phyloP scores from a whole-genome alignment of 257 asterid species.

The Eucommia ulmoides region DNA sequence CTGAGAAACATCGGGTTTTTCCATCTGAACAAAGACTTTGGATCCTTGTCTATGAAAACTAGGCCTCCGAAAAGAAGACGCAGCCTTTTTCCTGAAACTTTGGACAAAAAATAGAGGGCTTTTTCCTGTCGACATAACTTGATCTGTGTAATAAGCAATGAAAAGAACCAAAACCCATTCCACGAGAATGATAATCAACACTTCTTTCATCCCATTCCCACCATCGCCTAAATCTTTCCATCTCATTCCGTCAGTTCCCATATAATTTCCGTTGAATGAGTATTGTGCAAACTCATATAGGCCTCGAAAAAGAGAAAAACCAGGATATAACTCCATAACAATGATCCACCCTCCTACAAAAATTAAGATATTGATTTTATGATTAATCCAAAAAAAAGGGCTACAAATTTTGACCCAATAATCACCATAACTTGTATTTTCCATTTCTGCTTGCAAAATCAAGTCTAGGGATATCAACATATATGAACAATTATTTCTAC shows the following conservation, averaged over 20 bases:
- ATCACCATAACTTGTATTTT: no score
- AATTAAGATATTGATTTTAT: conserved; percentile 11
- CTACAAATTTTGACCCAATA: no score
- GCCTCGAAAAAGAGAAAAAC: conserved; percentile 84
- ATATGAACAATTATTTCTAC: no score
- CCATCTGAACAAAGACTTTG: conserved; percentile 61
- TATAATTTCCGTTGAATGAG: conserved; percentile 47
- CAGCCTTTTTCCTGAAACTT: conserved; percentile 31
- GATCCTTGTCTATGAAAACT: conserved; percentile 63
- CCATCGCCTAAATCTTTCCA: conserved; percentile 68
- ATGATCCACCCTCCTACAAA: conserved; percentile 68
- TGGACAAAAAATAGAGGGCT: conserved; percentile 46
- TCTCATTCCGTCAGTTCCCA: conserved; percentile 91
- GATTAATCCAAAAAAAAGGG: conserved; percentile 2
- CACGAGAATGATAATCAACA: conserved; percentile 49
- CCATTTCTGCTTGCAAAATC: no score
- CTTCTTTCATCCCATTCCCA: conserved; percentile 65
- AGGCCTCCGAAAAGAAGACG: conserved; percentile 48
- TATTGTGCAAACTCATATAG: conserved; percentile 72
- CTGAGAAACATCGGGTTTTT: conserved; percentile 64
- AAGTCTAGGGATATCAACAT: not conserved
- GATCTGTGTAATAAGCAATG: conserved; percentile 65
- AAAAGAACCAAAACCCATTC: conserved; percentile 77
- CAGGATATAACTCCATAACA: conserved; percentile 87
- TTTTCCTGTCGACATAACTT: conserved; percentile 60